Percentiles rank a stretch among this genome's conserved stretches.
Evolutionary conservation across 768 basidiomycete species (phyloP).

Genomic region (Hericium rajendrae): DNA sequence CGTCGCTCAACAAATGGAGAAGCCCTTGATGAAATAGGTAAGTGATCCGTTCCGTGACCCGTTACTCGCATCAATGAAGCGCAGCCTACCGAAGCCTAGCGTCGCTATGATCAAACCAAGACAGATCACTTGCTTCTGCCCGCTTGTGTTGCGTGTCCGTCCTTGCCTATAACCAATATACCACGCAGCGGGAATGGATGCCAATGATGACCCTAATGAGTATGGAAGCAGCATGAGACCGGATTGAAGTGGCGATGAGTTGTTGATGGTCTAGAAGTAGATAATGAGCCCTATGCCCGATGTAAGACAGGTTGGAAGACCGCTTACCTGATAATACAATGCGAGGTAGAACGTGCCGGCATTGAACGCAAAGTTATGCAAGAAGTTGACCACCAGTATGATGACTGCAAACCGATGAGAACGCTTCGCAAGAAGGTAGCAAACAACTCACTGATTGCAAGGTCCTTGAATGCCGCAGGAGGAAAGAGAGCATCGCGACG

Average conservation of each 20-base stretch:
- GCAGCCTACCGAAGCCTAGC: constrained; percentile 58
- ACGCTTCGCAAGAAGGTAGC: not conserved
- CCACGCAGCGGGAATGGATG: constrained; percentile 84
- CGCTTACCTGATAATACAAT: constrained; percentile 65
- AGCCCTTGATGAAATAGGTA: constrained; percentile 37
- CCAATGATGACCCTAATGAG: constrained; percentile 75
- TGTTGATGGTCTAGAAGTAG: constrained; percentile 50
- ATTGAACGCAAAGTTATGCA: constrained; percentile 78
- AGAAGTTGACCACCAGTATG: constrained; percentile 59
- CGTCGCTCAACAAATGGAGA: constrained; percentile 50
- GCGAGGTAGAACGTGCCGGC: constrained; percentile 84
- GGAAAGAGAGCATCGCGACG: constrained; percentile 68
- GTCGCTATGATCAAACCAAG: constrained; percentile 55
- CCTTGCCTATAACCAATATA: constrained; percentile 61
- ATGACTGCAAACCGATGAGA: constrained; percentile 35
- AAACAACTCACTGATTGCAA: constrained; percentile 42
- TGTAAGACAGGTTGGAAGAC: not conserved
- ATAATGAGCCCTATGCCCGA: not conserved
- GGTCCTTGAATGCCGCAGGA: constrained; percentile 46
- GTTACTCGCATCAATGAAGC: constrained; percentile 1
- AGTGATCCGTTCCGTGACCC: not conserved
- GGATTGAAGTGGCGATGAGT: constrained; percentile 59
- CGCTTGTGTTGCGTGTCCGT: constrained; percentile 43
- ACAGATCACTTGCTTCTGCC: constrained; percentile 57
- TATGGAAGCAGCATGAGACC: constrained; percentile 74